phyloP scores from a whole-genome alignment of 2,329 filamentous ascomycete genomes.

The Paraconiothyrium sp. region DNA sequence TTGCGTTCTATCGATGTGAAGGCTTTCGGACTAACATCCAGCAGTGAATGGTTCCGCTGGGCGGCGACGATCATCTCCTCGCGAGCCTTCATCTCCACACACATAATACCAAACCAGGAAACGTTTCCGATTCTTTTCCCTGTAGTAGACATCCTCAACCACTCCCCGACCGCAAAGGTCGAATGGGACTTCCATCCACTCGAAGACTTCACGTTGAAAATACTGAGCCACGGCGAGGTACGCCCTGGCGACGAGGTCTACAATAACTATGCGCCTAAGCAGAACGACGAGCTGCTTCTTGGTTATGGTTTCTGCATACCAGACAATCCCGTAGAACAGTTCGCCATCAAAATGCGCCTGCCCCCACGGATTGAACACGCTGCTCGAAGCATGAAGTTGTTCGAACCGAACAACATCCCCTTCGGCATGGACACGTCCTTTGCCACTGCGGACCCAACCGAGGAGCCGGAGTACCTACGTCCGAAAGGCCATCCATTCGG shows the following conservation, averaged over 20 bases:
- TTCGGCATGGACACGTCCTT: slow-evolving; percentile 39
- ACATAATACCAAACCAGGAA: slow-evolving; percentile 39
- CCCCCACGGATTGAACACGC: slow-evolving; percentile 44
- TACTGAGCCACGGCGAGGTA: slow-evolving; percentile 47
- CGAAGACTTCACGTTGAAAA: slow-evolving; percentile 50
- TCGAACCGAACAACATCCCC: slow-evolving; percentile 31
- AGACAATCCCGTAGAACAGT: slow-evolving; percentile 58
- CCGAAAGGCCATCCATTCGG: slow-evolving; percentile 41
- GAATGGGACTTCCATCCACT: slow-evolving; percentile 54
- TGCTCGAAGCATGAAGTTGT: slow-evolving; percentile 27
- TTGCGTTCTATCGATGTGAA: not conserved
- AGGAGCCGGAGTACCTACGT: slow-evolving; percentile 48
- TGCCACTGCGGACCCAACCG: slow-evolving; percentile 30
- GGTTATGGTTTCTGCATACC: slow-evolving; percentile 63
- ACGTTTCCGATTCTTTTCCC: slow-evolving; percentile 58
- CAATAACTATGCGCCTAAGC: slow-evolving; percentile 65
- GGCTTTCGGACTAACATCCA: slow-evolving; percentile 26
- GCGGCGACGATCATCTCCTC: slow-evolving; percentile 63
- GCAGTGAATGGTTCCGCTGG: slow-evolving; percentile 60
- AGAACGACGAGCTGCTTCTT: slow-evolving; percentile 62
- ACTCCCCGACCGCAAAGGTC: slow-evolving; percentile 57
- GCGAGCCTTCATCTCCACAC: slow-evolving; percentile 59
- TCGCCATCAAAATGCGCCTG: slow-evolving; percentile 54
- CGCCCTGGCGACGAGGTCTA: slow-evolving; percentile 55
- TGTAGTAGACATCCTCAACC: slow-evolving; percentile 60